Evolutionary conservation across 2,329 filamentous ascomycete species (phyloP).

Genomic region (Xylaria arbuscula): DNA sequence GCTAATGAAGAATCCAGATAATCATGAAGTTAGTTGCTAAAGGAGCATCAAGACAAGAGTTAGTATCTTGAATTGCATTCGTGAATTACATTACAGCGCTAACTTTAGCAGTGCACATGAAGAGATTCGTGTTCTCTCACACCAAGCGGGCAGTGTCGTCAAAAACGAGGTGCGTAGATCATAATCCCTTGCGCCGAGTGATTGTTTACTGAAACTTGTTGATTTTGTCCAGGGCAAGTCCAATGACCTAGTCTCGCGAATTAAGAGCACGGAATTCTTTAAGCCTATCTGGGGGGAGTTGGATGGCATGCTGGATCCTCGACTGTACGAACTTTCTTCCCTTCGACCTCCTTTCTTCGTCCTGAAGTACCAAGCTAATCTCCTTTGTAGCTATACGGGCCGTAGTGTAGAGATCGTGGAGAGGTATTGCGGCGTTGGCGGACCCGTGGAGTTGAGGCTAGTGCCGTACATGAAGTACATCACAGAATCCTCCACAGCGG

Average conservation of each 20-base stretch:
- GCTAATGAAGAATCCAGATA: conserved; percentile 34
- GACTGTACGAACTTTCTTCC: conserved; percentile 49
- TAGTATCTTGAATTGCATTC: not conserved
- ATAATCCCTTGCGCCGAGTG: not conserved
- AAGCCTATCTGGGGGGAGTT: conserved; percentile 75
- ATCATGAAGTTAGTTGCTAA: conserved; percentile 48
- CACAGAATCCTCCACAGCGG: conserved; percentile 49
- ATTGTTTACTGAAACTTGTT: conserved; percentile 6
- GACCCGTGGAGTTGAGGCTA: conserved; percentile 54
- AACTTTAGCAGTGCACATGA: conserved; percentile 73
- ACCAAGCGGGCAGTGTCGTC: conserved; percentile 75
- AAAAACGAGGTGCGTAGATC: conserved; percentile 54
- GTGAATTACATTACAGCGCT: not conserved
- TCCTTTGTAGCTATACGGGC: conserved; percentile 52
- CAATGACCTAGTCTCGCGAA: conserved; percentile 85
- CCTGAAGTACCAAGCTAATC: not conserved
- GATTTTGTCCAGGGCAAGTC: conserved; percentile 63
- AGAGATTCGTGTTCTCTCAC: conserved; percentile 83
- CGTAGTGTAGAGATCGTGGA: conserved; percentile 60
- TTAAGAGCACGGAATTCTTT: conserved; percentile 80
- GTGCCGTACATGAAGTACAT: conserved; percentile 54
- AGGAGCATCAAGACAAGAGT: conserved; percentile 47
- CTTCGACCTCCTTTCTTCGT: conserved; percentile 47
- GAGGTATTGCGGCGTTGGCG: conserved; percentile 55
- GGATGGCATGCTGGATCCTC: conserved; percentile 73